Evolutionary conservation across 176 grass and related monocot species (phyloP).

Genomic region (Melocanna baccifera): DNA sequence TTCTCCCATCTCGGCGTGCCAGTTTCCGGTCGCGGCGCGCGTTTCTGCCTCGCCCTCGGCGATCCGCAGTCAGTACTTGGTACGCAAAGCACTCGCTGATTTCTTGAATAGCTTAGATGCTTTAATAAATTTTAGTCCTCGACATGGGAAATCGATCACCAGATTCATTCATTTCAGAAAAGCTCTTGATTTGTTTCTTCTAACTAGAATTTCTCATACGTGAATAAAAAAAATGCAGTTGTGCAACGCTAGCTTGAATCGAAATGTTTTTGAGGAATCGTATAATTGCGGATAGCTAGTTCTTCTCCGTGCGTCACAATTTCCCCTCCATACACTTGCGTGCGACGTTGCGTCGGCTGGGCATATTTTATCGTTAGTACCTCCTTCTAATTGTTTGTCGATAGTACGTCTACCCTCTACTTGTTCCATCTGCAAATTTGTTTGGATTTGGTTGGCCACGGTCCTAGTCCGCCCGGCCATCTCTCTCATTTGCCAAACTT

Average conservation of each 20-base stretch:
- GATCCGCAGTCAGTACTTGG: background rate
- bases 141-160: too few relatives aligned
- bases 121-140: too few relatives aligned
- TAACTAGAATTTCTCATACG: too few relatives aligned
- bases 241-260: background rate
- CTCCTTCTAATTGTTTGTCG: background rate
- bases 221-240: too few relatives aligned
- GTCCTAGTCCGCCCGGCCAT: conserved; percentile 8
- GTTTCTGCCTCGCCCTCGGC: background rate
- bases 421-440: conserved; percentile 21
- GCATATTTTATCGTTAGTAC: background rate
- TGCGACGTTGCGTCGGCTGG: background rate
- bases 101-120: background rate
- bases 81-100: background rate
- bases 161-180: too few relatives aligned
- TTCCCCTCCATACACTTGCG: background rate
- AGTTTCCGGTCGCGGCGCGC: background rate
- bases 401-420: background rate
- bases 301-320: background rate
- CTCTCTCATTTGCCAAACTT: conserved; percentile 35
- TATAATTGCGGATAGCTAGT: background rate
- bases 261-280: too few relatives aligned
- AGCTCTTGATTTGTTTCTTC: too few relatives aligned
- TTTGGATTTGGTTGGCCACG: conserved; percentile 37
- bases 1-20: background rate